These are phyloP conservation scores for Xylaria sp. DNA, from an alignment of 2,329 filamentous ascomycete species.

Conservation along the genomic window DNA sequence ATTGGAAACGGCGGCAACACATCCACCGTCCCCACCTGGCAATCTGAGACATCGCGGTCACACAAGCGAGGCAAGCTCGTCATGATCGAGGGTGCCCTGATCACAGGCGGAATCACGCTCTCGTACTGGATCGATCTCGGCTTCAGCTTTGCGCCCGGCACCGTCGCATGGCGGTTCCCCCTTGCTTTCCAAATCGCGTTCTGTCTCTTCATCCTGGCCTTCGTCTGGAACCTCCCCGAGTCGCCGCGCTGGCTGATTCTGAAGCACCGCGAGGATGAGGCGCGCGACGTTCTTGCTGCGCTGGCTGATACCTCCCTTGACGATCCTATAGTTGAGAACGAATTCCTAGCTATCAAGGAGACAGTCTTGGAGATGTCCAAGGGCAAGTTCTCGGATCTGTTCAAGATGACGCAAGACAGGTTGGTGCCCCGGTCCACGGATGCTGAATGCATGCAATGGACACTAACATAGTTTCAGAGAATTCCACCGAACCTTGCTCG, in stretches of 20 bases:
- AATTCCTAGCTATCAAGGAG: conserved; percentile 65
- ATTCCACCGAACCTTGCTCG: conserved; percentile 65
- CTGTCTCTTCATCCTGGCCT: conserved; percentile 65
- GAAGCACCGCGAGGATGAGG: conserved; percentile 58
- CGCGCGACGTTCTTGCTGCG: conserved; percentile 56
- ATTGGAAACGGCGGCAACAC: conserved; percentile 57
- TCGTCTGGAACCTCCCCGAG: conserved; percentile 65
- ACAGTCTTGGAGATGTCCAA: conserved; percentile 73
- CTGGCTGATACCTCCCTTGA: conserved; percentile 56
- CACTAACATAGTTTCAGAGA: conserved; percentile 50
- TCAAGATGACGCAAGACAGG: conserved; percentile 67
- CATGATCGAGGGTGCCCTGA: conserved; percentile 69
- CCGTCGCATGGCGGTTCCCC: conserved; percentile 69
- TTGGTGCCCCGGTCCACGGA: conserved; percentile 30
- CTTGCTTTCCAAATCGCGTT: conserved; percentile 69
- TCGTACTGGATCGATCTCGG: conserved; percentile 72
- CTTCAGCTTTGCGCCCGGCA: conserved; percentile 62
- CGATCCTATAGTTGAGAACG: conserved; percentile 64
- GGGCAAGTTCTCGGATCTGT: conserved; percentile 65
- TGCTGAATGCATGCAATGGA: background rate
- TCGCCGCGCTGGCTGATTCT: conserved; percentile 60
- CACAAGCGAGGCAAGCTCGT: conserved; percentile 70
- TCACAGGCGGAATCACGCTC: conserved; percentile 67
- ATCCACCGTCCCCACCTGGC: conserved; percentile 67
- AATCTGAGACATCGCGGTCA: conserved; percentile 67